Conservation (phyloP, 129 eudicot genomes). For the Centella asiatica region DNA sequence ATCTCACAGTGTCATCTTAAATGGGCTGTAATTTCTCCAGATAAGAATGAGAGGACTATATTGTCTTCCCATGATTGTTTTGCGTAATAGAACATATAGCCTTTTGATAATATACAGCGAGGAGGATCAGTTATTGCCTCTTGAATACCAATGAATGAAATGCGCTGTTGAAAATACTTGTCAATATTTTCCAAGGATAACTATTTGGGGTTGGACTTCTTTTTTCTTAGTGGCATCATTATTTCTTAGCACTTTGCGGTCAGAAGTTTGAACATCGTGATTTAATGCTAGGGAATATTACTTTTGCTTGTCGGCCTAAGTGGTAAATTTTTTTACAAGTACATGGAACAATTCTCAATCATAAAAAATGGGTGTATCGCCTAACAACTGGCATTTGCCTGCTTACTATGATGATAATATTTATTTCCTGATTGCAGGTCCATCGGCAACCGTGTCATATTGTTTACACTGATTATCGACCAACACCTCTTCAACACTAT, state of each 20-base stretch:
- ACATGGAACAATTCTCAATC: background rate
- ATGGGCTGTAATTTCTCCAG: background rate
- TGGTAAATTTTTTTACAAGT: background rate
- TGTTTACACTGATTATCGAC: conserved; percentile 95
- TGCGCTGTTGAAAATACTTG: background rate
- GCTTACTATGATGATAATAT: conserved; percentile 14
- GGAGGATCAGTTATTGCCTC: background rate
- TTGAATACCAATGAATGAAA: background rate
- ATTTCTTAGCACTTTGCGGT: background rate
- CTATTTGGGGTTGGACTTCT: background rate
- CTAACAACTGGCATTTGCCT: background rate
- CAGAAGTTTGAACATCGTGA: background rate
- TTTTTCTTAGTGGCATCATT: background rate
- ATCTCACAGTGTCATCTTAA: background rate
- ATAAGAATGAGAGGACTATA: background rate
- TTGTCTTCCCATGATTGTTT: background rate
- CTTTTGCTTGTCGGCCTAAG: background rate
- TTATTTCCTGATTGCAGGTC: conserved; percentile 52
- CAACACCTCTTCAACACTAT: conserved; percentile 98
- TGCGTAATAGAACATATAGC: background rate
- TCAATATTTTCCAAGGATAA: background rate
- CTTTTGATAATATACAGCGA: background rate
- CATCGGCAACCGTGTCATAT: conserved; percentile 99
- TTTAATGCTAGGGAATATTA: background rate
- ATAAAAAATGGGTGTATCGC: background rate